These are phyloP conservation scores for Xerocomellus chrysenteron DNA, from an alignment of 768 basidiomycete genomes.

Conservation along the genomic window DNA sequence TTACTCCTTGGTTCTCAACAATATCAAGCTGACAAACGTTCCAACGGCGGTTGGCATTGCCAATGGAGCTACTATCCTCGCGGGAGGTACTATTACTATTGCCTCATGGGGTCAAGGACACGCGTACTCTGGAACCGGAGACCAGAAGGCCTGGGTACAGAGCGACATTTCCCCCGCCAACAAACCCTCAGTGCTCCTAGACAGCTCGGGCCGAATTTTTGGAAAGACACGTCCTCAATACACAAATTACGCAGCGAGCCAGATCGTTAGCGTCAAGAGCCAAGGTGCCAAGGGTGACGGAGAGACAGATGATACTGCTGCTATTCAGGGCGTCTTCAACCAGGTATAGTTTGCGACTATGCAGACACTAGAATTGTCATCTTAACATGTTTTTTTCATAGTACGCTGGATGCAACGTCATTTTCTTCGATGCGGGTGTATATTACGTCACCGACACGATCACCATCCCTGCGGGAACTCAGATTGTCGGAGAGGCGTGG, in stretches of 20 bases:
- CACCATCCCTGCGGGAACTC: conserved; percentile 45
- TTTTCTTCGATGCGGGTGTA: conserved; percentile 73
- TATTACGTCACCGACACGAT: conserved; percentile 49
- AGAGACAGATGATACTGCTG: conserved; percentile 68
- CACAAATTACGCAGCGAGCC: conserved; percentile 49
- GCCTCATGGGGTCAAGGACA: conserved; percentile 76
- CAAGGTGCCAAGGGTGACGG: conserved; percentile 76
- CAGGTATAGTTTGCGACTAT: conserved; percentile 35
- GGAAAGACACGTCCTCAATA: conserved; percentile 69
- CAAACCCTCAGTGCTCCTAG: conserved; percentile 58
- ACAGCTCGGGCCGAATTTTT: conserved; percentile 57
- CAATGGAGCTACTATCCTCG: conserved; percentile 33
- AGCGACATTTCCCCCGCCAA: conserved; percentile 41
- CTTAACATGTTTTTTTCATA: conserved; percentile 20
- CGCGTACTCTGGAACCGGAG: conserved; percentile 54
- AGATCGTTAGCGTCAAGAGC: conserved; percentile 69
- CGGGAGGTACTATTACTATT: conserved; percentile 36
- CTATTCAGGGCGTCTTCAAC: conserved; percentile 56
- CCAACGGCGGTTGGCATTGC: conserved; percentile 32
- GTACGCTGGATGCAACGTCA: conserved; percentile 73
- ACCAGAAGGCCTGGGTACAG: conserved; percentile 48
- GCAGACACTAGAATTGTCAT: not conserved
- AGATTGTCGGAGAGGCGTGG: conserved; percentile 54
- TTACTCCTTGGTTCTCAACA: conserved; percentile 37
- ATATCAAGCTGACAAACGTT: conserved; percentile 36